Evolutionary conservation across 2,329 filamentous ascomycete genomes (phyloP).

Genomic region (Arthrobotrys iridis): DNA sequence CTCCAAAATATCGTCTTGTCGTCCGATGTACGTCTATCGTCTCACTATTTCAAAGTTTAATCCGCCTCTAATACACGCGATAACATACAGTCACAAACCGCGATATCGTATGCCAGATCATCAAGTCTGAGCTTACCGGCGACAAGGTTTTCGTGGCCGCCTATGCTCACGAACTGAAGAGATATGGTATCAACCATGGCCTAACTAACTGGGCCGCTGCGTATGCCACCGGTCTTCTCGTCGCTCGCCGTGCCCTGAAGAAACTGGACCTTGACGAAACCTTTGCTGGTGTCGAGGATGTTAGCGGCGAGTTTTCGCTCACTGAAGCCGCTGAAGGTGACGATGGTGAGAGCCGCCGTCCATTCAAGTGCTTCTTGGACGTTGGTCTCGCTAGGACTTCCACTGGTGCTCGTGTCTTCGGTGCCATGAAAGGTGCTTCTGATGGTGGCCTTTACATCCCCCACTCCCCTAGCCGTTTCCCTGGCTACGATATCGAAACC

Average conservation of each 20-base stretch:
- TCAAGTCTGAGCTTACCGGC: conserved; percentile 93
- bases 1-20: conserved; percentile 99
- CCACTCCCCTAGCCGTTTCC: conserved; percentile 99
- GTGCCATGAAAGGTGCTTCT: conserved; percentile 99
- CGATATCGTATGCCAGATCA: conserved; percentile 95
- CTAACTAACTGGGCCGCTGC: conserved; percentile 99
- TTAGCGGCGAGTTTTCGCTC: conserved; percentile 93
- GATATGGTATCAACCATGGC: conserved; percentile 97
- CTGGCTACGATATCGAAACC: conserved; percentile 93
- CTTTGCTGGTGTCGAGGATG: conserved; percentile 96
- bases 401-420: conserved; percentile 98
- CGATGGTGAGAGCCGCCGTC: conserved; percentile 86
- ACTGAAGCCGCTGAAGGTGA: conserved; percentile 93
- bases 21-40: conserved; percentile 72
- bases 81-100: conserved; percentile 41
- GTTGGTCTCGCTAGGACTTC: conserved; percentile 97
- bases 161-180: conserved; percentile 96
- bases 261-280: conserved; percentile 95
- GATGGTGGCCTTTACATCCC: conserved; percentile 97
- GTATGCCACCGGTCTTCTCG: conserved; percentile 94
- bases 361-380: conserved; percentile 99
- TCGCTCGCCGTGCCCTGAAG: conserved; percentile 94
- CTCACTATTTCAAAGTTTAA: not conserved
- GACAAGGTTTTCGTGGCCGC: conserved; percentile 95
- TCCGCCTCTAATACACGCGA: not conserved